These are phyloP conservation scores for Moesziomyces antarcticus DNA, from an alignment of 1,284 basidiomycete genomes.

Conservation along the genomic window DNA sequence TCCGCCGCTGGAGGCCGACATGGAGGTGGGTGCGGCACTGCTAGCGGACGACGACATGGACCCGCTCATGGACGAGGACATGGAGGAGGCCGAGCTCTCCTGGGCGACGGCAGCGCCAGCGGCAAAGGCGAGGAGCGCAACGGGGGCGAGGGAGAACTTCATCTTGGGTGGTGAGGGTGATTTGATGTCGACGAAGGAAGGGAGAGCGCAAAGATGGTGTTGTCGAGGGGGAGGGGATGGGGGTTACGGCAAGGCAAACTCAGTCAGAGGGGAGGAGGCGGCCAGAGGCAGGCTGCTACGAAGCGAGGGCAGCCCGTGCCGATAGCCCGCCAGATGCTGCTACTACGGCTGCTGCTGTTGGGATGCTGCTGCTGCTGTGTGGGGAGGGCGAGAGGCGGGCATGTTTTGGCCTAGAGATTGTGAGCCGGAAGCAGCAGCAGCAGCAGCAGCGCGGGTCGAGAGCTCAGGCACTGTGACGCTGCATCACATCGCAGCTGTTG, in stretches of 20 bases:
- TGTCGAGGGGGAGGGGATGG: neutral
- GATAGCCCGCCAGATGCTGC: too few species aligned
- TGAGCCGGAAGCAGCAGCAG: neutral
- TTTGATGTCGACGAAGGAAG: neutral
- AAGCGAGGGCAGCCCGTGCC: too few species aligned
- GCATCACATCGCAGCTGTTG: slow-evolving; percentile 2
- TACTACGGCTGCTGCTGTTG: too few species aligned
- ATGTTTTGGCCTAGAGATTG: neutral
- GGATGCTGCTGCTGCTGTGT: too few species aligned
- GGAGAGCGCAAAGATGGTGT: slow-evolving; percentile 4
- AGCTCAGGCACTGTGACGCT: slow-evolving; percentile 26
- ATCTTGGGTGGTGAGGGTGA: slow-evolving; percentile 28
- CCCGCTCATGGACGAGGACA: slow-evolving; percentile 23
- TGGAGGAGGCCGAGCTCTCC: slow-evolving; percentile 30
- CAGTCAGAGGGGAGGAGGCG: too few species aligned
- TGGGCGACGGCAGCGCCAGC: slow-evolving; percentile 49
- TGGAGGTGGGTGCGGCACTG: slow-evolving; percentile 29
- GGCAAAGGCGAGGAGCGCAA: slow-evolving; percentile 53
- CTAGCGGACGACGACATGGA: slow-evolving; percentile 31
- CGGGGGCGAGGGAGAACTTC: slow-evolving; percentile 54
- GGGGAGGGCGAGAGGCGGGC: too few species aligned
- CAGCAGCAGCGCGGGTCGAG: too few species aligned
- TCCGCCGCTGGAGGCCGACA: slow-evolving; percentile 19
- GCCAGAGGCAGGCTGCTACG: too few species aligned
- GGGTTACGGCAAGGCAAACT: too few species aligned